A percentile compares a stretch with the other conserved stretches of the same genome.
These are phyloP conservation scores for Allium cepa DNA, from an alignment of 106 monocot species.

Conservation along the genomic window DNA sequence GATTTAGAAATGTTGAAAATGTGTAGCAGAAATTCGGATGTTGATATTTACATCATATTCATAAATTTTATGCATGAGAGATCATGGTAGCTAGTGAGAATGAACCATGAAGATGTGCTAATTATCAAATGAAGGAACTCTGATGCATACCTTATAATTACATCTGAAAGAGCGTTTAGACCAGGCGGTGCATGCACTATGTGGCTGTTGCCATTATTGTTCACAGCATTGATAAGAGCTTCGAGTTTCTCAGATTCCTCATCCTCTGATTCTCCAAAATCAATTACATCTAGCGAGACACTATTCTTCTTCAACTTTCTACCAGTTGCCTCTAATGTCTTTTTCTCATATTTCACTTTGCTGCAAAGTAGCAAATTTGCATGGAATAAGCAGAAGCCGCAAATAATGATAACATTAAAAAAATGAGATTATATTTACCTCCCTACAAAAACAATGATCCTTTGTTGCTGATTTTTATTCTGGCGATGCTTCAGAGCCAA, in stretches of 20 bases:
- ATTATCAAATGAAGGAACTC: background rate
- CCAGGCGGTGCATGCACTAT: slow-evolving; percentile 91
- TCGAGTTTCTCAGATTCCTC: slow-evolving; percentile 87
- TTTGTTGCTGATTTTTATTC: slow-evolving; percentile 92
- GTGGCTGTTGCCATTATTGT: slow-evolving; percentile 86
- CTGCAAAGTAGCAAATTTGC: slow-evolving; percentile 19
- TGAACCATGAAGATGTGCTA: background rate
- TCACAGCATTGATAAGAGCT: slow-evolving; percentile 73
- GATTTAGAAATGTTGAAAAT: no score
- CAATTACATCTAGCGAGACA: slow-evolving; percentile 88
- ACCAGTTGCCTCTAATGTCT: slow-evolving; percentile 75
- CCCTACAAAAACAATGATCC: slow-evolving; percentile 95
- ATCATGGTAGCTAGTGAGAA: no score
- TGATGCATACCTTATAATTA: slow-evolving; percentile 61
- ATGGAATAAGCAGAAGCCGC: slow-evolving; percentile 1
- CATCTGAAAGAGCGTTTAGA: slow-evolving; percentile 75
- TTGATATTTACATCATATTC: no score
- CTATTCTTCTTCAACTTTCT: slow-evolving; percentile 91
- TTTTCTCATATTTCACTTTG: slow-evolving; percentile 78
- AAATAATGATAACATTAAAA: background rate
- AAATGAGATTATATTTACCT: slow-evolving; percentile 76
- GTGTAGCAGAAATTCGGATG: no score
- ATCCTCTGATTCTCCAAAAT: slow-evolving; percentile 91
- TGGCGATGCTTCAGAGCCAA: slow-evolving; percentile 98
- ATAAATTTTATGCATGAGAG: no score